Conservation (phyloP, 768 basidiomycete species). For the Suillus placidus region DNA sequence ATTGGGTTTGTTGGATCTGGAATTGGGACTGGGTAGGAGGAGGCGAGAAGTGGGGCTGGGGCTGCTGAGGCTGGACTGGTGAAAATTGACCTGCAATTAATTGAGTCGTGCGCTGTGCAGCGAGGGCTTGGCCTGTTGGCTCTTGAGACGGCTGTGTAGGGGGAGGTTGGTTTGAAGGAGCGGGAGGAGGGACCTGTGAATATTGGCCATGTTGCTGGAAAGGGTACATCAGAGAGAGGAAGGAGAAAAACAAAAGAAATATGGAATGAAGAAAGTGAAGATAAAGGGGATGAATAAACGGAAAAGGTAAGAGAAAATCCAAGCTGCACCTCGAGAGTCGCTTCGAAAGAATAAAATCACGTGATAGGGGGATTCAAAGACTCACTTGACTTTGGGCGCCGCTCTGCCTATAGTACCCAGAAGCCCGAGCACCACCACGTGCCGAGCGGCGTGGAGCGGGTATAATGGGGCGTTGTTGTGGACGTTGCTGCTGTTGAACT, state of each 20-base stretch:
- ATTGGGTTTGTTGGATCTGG: slow-evolving; percentile 14
- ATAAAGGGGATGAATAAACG: not conserved
- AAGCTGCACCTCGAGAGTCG: not conserved
- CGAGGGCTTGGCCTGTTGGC: slow-evolving; percentile 13
- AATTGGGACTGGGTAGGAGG: not conserved
- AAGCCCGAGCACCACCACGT: slow-evolving; percentile 1
- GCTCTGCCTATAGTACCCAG: not conserved
- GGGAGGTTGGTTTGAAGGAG: not conserved
- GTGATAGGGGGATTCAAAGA: too few relatives aligned
- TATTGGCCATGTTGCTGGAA: slow-evolving; percentile 32
- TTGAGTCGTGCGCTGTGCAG: slow-evolving; percentile 20
- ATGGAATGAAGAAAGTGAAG: not conserved
- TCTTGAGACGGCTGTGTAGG: slow-evolving; percentile 14
- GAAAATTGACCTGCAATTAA: slow-evolving; percentile 8
- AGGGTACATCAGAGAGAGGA: slow-evolving; percentile 25
- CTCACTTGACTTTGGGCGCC: not conserved
- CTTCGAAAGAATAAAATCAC: not conserved
- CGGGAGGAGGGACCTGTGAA: slow-evolving; percentile 19
- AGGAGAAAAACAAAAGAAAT: not conserved
- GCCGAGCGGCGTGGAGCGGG: slow-evolving; percentile 24
- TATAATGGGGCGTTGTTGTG: slow-evolving; percentile 19
- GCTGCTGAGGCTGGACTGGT: not conserved
- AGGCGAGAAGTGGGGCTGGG: not conserved
- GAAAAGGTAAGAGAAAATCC: not conserved
- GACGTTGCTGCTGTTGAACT: slow-evolving; percentile 5